Evolutionary conservation across 148 eudicot species (phyloP).

Genomic region (Cornus controversa): DNA sequence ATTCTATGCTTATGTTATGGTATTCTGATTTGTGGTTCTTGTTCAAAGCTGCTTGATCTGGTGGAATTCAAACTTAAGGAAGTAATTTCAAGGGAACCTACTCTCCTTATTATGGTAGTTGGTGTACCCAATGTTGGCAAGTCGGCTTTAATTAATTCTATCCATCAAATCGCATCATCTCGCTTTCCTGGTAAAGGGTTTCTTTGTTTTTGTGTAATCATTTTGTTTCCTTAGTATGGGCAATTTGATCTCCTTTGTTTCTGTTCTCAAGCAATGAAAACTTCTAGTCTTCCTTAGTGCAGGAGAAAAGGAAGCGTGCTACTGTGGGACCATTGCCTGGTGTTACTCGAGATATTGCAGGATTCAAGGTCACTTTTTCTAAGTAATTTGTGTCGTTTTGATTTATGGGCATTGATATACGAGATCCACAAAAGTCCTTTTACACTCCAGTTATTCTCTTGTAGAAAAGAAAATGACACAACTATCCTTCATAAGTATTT

Average conservation of each 20-base stretch:
- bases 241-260: neutral
- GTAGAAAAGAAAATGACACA: too few relatives aligned
- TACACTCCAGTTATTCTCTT: too few relatives aligned
- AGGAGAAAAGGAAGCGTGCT: conserved; percentile 78
- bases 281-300: conserved; percentile 57
- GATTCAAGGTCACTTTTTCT: conserved; percentile 60
- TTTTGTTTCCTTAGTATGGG: neutral
- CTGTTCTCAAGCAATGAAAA: conserved; percentile 19
- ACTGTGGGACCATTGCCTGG: conserved; percentile 98
- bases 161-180: conserved; percentile 73
- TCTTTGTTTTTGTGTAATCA: neutral
- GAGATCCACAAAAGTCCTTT: too few relatives aligned
- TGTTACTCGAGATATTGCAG: conserved; percentile 99
- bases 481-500: too few relatives aligned
- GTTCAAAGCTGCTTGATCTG: conserved; percentile 70
- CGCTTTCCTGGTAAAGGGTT: conserved; percentile 76
- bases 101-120: conserved; percentile 92
- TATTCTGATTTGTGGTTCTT: conserved; percentile 20
- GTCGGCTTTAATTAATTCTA: conserved; percentile 86
- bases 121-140: conserved; percentile 99
- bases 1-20: neutral
- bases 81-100: conserved; percentile 77
- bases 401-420: neutral
- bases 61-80: conserved; percentile 92
- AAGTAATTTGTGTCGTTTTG: neutral